Base-by-base conservation (phyloP, 2,329 filamentous ascomycete species). In the Penicillium paneum region DNA sequence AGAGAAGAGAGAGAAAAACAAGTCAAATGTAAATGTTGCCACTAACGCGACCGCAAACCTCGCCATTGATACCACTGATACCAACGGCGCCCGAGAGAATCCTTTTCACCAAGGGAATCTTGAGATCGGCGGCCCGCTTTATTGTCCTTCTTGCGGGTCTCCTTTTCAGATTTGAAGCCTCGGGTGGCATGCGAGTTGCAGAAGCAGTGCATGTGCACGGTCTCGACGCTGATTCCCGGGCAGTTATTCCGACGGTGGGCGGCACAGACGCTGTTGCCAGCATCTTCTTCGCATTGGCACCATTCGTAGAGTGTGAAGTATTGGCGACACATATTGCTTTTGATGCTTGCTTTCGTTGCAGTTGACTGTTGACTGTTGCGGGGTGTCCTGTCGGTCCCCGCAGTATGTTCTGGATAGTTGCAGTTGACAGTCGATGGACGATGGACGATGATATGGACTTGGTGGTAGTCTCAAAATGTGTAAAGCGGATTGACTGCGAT, bases 161-260 rank as follows among this genome's bases (percentile, higher is more conserved):
- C 67, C 34, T 67, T 67, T 62, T 71, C 66, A 3, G 64, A 62
- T 55, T 62, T 67, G 59, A 69, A 74, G 24, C 64, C 62, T 19
- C 56, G 68, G 10, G 63, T 68, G 26, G 70, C 71, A 41, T 74
- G 72, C 3, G 57, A 57, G 52, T 71, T 62, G 59, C 72, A 74
- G 61, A 72, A 74, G 49, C 71, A 74, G 40, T 74, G 69, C 70
- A 74, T 69, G 38, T 69, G 70, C 3, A 73, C 70, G 2, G 68
- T 71, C 46, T 74, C 68, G n/a, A 70, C 56, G 34, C 62, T 66
- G 15, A 71, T 45, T 1, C 68, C 69, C 11, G 65, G 61, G 32
- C 71, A 74, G 49, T 54, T 61, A 39, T 66, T 64, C 43, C 62
- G 63, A 19, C 62, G 61, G 41, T 64, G 60, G 29, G 59, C 58